Evolutionary conservation across 129 eudicot species (phyloP), one percentile per base, ranked within the genome.

Genomic region (Centella asiatica): DNA sequence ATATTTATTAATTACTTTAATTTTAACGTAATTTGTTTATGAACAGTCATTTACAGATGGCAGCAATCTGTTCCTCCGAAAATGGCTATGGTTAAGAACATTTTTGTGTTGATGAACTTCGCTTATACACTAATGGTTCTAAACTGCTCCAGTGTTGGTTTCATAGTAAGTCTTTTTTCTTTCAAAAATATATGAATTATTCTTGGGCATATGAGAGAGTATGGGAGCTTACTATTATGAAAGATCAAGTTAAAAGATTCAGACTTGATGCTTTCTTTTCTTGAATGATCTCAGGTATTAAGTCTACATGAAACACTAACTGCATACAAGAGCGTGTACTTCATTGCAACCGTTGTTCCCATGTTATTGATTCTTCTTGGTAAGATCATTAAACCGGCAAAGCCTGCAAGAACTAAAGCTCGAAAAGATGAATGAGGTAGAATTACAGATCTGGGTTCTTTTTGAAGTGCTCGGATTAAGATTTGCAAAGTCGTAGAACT

Each of bases 311-410:
- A 92, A 78, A 92, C 96, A 14, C 60, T 92, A 49, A 73, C 82
- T 42, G 88, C 95, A 53, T 87, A 92, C 13, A 87, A 85, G 47
- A 93, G 99, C 22, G 96, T 92, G 33, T 78, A 87, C 78, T 92
- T 77, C 66, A 60, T 93, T 10, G 99, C 95, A 44, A 93, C 95
- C 20, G 62, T 92, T 46, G 17, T 87, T 67, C 96, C 99, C 29
- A 60, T 92, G 23, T 59, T 57, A 53, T 59, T 92, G 58, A 71
- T 92, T 60, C 66, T 87, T 45, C 78, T 82, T 7, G 86, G 96
- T 19, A 73, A 76, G 55, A 46, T 93, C 19, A 82, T 87, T 52
- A 87, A 74, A 74, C 95, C 89, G 12, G 75, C 96, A 69, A 87
- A 76, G 69, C 92, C 96, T 4, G 56, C 84, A 56, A 73, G 78